phyloP scores from a whole-genome alignment of 2,329 filamentous ascomycete species.

The Aspergillus brunneoviolaceus region DNA sequence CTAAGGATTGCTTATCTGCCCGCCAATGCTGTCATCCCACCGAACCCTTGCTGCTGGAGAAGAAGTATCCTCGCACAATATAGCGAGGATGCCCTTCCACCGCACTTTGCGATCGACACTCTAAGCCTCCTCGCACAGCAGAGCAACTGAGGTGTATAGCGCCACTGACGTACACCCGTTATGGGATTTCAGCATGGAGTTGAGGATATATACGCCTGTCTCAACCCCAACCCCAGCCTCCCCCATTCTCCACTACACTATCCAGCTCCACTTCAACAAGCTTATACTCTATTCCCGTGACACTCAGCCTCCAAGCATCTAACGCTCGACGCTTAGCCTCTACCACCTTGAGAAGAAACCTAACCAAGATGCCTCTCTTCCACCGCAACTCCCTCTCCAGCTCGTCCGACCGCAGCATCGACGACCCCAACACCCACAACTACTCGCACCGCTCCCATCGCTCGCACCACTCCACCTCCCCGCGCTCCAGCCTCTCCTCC shows the following conservation, averaged over 20 bases:
- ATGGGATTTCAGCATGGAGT: background rate
- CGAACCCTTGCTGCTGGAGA: background rate
- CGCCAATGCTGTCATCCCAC: background rate
- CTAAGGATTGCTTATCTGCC: background rate
- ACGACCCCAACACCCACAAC: conserved; percentile 14
- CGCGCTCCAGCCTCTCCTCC: conserved; percentile 37
- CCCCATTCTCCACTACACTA: background rate
- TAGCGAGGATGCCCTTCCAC: too few species aligned
- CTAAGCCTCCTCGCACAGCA: background rate
- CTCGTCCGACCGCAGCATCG: conserved; percentile 22
- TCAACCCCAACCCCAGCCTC: background rate
- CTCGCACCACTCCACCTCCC: conserved; percentile 36
- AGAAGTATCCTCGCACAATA: too few species aligned
- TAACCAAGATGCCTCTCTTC: conserved; percentile 25
- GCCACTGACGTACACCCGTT: background rate
- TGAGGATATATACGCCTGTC: background rate
- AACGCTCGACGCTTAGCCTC: background rate
- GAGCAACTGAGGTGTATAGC: background rate
- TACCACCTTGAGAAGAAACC: background rate
- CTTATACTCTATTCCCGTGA: background rate
- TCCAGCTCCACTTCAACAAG: background rate
- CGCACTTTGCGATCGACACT: background rate
- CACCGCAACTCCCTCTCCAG: conserved; percentile 24
- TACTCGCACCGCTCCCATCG: conserved; percentile 19
- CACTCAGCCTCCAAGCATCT: background rate